A percentile compares a stretch with the other conserved stretches of the same genome.
Evolutionary conservation across 139 green algal species (phyloP).

Genomic region (Micromonas commoda): DNA sequence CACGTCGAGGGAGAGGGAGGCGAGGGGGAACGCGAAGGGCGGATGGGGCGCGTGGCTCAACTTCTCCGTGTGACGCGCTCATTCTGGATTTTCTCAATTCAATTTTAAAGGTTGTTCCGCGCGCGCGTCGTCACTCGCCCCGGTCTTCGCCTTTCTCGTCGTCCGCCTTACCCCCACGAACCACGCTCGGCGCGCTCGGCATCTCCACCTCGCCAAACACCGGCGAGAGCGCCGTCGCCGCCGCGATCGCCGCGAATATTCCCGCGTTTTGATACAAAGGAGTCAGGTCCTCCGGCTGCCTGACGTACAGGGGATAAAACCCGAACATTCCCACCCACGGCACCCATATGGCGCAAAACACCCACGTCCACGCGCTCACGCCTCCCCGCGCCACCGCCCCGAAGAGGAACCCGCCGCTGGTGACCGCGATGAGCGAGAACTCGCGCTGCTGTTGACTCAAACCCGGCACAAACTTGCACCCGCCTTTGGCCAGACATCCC

Average conservation of each 20-base stretch:
- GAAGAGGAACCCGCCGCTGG: neutral
- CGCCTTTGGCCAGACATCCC: neutral
- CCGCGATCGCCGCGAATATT: neutral
- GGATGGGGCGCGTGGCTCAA: too few species aligned
- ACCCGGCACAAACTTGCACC: conserved; percentile 14
- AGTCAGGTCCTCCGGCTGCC: conserved; percentile 19
- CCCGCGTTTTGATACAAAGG: conserved; percentile 15
- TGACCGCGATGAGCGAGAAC: conserved; percentile 11
- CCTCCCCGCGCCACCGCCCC: neutral
- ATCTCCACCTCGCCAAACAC: neutral
- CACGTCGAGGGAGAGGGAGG: too few species aligned
- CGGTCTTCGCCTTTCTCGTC: neutral
- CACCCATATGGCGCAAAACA: conserved; percentile 19
- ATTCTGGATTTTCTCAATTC: too few species aligned
- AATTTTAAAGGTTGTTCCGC: too few species aligned
- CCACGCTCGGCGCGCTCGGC: too few species aligned
- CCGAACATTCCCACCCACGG: conserved; percentile 14
- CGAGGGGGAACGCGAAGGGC: too few species aligned
- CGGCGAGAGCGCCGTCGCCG: neutral
- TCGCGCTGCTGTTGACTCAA: neutral
- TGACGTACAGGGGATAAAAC: conserved; percentile 21
- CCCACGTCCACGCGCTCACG: neutral
- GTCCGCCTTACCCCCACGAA: neutral
- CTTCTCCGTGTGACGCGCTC: too few species aligned
- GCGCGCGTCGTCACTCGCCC: neutral